Evolutionary conservation across 176 grass and related monocot genomes (phyloP).

Genomic region (Puya raimondii): DNA sequence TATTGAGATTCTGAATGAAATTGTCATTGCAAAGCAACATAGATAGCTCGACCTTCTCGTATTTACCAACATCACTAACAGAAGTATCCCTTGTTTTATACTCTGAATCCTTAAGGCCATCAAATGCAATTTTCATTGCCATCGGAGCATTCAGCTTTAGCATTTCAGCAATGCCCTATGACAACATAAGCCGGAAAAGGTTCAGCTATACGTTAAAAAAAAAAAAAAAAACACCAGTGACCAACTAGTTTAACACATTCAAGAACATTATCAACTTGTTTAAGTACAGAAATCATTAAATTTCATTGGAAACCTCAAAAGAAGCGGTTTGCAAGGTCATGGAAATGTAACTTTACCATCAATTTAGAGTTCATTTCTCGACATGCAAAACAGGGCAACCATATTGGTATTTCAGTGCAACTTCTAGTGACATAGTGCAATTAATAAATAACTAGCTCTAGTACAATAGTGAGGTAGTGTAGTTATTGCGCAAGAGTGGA

Average conservation of each 20-base stretch:
- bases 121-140: constrained; percentile 89
- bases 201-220: neutral
- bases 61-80: constrained; percentile 64
- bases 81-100: constrained; percentile 65
- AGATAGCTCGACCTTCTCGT: constrained; percentile 78
- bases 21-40: constrained; percentile 64
- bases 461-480: no score
- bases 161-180: constrained; percentile 79
- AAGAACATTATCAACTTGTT: neutral
- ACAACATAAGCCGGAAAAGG: constrained; percentile 9
- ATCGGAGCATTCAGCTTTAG: constrained; percentile 82
- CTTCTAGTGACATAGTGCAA: neutral
- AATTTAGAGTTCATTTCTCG: neutral
- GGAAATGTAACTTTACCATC: neutral
- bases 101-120: constrained; percentile 69
- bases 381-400: neutral
- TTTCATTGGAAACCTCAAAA: neutral
- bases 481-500: no score
- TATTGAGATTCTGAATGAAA: constrained; percentile 58
- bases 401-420: neutral
- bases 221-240: neutral
- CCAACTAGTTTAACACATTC: neutral
- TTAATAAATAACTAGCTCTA: no score
- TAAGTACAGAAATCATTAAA: no score
- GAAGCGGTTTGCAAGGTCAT: neutral